A percentile compares a stretch with the other conserved stretches of the same genome.
phyloP scores from a whole-genome alignment of 306 rosid species.

The Malus fusca region DNA sequence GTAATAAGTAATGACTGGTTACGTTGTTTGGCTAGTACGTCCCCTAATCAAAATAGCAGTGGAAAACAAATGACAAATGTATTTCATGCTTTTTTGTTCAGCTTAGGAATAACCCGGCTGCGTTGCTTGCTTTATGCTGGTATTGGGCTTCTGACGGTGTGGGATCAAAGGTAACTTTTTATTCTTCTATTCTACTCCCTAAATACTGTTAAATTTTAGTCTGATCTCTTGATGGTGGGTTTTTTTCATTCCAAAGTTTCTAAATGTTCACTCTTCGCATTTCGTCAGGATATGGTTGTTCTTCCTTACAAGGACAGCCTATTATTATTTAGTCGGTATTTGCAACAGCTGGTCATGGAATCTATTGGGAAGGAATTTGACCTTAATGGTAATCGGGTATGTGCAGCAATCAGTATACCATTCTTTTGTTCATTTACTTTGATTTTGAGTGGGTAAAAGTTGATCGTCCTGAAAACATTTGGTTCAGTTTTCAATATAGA shows the following conservation, averaged over 20 bases:
- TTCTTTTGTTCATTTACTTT: neutral
- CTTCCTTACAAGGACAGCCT: slow-evolving; percentile 97
- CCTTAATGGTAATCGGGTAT: slow-evolving; percentile 94
- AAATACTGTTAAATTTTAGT: slow-evolving; percentile 6
- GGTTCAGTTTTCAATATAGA: neutral
- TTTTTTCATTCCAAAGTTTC: neutral
- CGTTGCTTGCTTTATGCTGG: slow-evolving; percentile 90
- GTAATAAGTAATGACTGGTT: neutral
- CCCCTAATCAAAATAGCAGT: neutral
- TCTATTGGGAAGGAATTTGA: slow-evolving; percentile 98
- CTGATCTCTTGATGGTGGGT: slow-evolving; percentile 7
- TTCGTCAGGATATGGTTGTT: slow-evolving; percentile 86
- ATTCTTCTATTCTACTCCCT: slow-evolving; percentile 2
- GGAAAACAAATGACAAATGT: neutral
- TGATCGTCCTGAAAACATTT: neutral
- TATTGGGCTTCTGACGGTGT: slow-evolving; percentile 95
- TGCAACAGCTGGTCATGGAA: slow-evolving; percentile 99
- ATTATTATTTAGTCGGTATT: slow-evolving; percentile 82
- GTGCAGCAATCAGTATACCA: slow-evolving; percentile 8
- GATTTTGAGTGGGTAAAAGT: neutral
- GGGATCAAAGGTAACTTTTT: slow-evolving; percentile 75
- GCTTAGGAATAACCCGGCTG: slow-evolving; percentile 85
- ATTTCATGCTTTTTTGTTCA: slow-evolving; percentile 16
- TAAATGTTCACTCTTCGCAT: slow-evolving; percentile 1
- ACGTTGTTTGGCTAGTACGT: neutral